Conservation (phyloP, 192 early-diverging fungal genomes). For the Coemansia sp. region DNA sequence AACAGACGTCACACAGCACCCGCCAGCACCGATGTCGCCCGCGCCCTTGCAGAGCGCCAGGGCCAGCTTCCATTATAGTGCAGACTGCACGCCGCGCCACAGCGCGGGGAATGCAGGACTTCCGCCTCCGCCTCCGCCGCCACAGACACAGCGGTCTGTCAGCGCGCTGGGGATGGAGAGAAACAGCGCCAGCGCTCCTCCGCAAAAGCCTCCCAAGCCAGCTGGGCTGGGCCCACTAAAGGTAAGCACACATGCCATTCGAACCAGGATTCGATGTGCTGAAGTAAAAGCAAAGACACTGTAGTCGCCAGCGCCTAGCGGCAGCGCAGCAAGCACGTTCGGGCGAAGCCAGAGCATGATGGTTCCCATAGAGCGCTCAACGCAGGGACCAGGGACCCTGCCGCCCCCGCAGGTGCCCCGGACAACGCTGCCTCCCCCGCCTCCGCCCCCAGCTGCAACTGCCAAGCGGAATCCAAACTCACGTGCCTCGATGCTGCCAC, state of each 20-base stretch:
- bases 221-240: constrained; percentile 23
- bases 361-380: background rate
- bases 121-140: constrained; percentile 16
- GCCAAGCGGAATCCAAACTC: constrained; percentile 5
- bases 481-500: constrained; percentile 18
- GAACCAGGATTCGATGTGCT: too few relatives aligned
- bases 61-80: background rate
- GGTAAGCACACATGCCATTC: constrained; percentile 7
- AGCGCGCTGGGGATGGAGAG: constrained; percentile 7
- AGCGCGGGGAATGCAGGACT: background rate
- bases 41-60: constrained; percentile 2
- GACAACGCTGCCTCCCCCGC: constrained; percentile 10
- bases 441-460: constrained; percentile 4
- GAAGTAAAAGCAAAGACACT: too few relatives aligned
- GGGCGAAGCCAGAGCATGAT: constrained; percentile 14
- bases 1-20: constrained; percentile 12
- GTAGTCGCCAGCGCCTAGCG: constrained; percentile 17
- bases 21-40: background rate
- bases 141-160: constrained; percentile 13
- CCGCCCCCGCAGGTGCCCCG: constrained; percentile 13
- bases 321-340: constrained; percentile 1
- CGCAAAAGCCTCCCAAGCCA: constrained; percentile 35
- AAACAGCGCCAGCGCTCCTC: background rate
- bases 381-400: constrained; percentile 2
- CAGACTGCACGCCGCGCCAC: background rate